phyloP scores from a whole-genome alignment of 768 basidiomycete species.

The Trametes coccinea region DNA sequence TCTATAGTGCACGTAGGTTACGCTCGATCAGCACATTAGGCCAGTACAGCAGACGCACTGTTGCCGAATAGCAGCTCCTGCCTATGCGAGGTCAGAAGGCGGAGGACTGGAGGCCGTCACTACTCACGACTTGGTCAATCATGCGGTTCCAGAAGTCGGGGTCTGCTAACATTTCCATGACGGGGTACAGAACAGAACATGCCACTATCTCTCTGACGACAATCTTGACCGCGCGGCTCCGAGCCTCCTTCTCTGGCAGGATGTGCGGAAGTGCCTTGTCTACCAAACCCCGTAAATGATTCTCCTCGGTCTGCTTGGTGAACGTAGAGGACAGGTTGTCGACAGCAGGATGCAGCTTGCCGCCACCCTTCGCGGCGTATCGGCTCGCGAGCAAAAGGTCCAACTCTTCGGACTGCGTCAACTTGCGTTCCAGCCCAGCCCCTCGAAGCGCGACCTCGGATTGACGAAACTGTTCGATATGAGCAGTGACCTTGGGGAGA shows the following conservation, averaged over 20 bases:
- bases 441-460: slow-evolving; percentile 87
- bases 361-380: slow-evolving; percentile 66
- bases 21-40: slow-evolving; percentile 19
- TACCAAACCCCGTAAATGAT: slow-evolving; percentile 72
- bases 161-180: slow-evolving; percentile 92
- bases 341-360: slow-evolving; percentile 81
- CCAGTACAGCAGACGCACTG: slow-evolving; percentile 58
- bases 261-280: slow-evolving; percentile 71
- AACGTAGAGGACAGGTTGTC: slow-evolving; percentile 87
- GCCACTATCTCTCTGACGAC: slow-evolving; percentile 81
- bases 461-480: slow-evolving; percentile 87
- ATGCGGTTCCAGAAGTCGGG: slow-evolving; percentile 96
- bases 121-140: slow-evolving; percentile 87
- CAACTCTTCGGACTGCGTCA: slow-evolving; percentile 89
- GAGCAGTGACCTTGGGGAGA: slow-evolving; percentile 84
- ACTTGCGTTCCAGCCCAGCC: slow-evolving; percentile 73
- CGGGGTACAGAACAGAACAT: slow-evolving; percentile 79
- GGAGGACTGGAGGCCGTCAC: neutral
- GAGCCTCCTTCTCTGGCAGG: slow-evolving; percentile 73
- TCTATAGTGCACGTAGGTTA: slow-evolving; percentile 38
- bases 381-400: slow-evolving; percentile 83
- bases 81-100: slow-evolving; percentile 37
- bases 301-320: slow-evolving; percentile 87
- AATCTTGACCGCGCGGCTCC: slow-evolving; percentile 68
- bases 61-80: slow-evolving; percentile 70